These are phyloP conservation scores for Margaritispora aquatica DNA, from an alignment of 495 filamentous ascomycete genomes.

Conservation along the genomic window DNA sequence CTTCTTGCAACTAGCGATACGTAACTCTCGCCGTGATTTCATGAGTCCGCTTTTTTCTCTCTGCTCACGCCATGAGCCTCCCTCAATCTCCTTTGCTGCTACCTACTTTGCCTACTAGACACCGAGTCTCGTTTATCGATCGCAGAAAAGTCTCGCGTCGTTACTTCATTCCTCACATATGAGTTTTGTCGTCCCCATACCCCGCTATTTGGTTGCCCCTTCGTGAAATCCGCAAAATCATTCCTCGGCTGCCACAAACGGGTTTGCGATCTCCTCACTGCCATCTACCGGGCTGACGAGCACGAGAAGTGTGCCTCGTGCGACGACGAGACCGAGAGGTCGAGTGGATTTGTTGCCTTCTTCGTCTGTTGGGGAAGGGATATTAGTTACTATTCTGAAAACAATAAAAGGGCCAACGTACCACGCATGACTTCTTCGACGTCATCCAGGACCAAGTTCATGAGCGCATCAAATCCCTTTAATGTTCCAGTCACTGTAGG, in stretches of 20 bases:
- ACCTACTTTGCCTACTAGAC: too few species aligned
- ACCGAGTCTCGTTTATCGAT: too few species aligned
- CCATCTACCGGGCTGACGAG: conserved; percentile 90
- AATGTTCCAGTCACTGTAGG: conserved; percentile 71
- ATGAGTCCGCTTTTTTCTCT: too few species aligned
- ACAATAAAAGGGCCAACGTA: conserved; percentile 30
- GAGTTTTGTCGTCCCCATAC: too few species aligned
- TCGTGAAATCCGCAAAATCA: conserved; percentile 6
- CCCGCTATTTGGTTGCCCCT: background rate
- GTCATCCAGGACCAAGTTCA: conserved; percentile 96
- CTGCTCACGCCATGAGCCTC: too few species aligned
- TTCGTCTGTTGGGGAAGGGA: conserved; percentile 58
- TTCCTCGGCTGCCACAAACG: conserved; percentile 71
- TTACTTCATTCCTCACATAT: background rate
- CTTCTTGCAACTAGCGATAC: too few species aligned
- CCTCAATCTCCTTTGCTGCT: too few species aligned
- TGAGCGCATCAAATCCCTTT: conserved; percentile 93
- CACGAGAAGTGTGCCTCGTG: conserved; percentile 85
- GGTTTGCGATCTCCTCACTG: conserved; percentile 92
- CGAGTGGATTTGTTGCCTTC: conserved; percentile 82
- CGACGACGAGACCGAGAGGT: conserved; percentile 83
- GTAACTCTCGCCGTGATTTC: too few species aligned
- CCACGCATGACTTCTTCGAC: conserved; percentile 85
- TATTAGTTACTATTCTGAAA: background rate
- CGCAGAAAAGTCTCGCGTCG: too few species aligned